Base-by-base conservation (phyloP, 805 yeast genomes). In the Yamadazyma paraphyllophila region DNA sequence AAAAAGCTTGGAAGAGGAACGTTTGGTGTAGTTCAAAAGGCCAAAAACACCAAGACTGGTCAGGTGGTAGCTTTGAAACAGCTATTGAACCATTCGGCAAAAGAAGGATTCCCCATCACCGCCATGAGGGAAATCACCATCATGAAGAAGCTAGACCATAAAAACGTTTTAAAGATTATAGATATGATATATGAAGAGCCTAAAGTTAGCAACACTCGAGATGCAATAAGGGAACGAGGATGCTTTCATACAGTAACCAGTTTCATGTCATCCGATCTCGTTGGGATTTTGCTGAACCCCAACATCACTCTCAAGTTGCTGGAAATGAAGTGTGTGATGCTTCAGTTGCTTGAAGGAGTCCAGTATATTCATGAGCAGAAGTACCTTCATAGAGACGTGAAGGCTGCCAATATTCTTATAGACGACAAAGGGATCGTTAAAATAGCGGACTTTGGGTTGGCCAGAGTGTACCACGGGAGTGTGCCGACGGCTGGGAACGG, bases 401-500 rank as follows among this genome's bases (percentile, higher is more conserved):
- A 94, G 64, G 90, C 98, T 0, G 96, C 99, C n/a, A 94, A 94
- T 58, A 86, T 94, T 29, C 74, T 94, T 32, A 76, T 94, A 7
- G 91, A 86, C 57, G 78, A 74, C 43, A 68, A 74, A 42, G 99
- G 99, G 0, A 69, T 80, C 7, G 72, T 95, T 32, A 92, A 92
- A 58, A 80, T 94, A 39, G 99, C 97, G 2, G 99, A 94, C 67
- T 95, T 94, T 63, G 99, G 99, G 1, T 71, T 94, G 31, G 98
- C 98, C 1, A 74, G 98, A 51, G 62, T 74, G 14, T 87, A 81
- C 61, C 77, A 74, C 46, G 95, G 90, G 1, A 62, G 69, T 3
- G 68, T 74, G 0, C 95, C 95, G 1, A 70, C 69, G 11, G 50
- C 66, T 3, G 75, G 73, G 2, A 60, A 60, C 38, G 83, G 83